Evolutionary conservation across 805 yeast species (phyloP), one percentile per base, ranked within the genome.

Genomic region (Kregervanrija pseudodelftensis): DNA sequence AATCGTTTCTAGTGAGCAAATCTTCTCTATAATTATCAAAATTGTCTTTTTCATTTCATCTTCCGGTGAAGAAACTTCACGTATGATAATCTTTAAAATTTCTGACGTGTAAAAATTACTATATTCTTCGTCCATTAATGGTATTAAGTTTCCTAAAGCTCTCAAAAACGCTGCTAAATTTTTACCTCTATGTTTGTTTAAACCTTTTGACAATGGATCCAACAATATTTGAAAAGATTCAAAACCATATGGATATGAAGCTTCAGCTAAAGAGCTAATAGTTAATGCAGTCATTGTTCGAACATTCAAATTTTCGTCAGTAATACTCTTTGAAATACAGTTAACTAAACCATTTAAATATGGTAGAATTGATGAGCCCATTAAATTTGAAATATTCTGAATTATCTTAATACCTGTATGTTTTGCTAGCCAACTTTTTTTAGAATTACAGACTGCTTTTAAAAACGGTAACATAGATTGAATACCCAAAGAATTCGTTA

Each of bases 221-320:
- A 91, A 58, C 0, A 81, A 70, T 0, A 65, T 64, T 54, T 89
- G 95, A 59, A 91, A 90, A 0, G 91, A 79, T 54, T 87, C 96
- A 44, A 86, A 83, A 39, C 98, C 99, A 63, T 84, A 87, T 0
- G 98, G 98, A 16, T 77, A 70, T 4, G 88, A 77, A 8, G 86
- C 80, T 41, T 85, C 90, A 0, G 97, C 97, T 32, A 91, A 62
- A 1, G 82, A 74, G 0, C 90, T 68, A 2, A 90, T 56, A 0
- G 96, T 80, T 33, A 72, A 66, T 0, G 95, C 95, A 0, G 95
- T 72, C 11, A 80, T 72, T 2, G 77, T 74, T 45, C 95, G 68
- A 0, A 89, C 84, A 37, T 75, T 79, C 11, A 77, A 58, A 45
- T 82, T 81, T 41, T 80, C 86, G 63, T 88, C 96, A 0, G 67